These are phyloP conservation scores for Rhynchospora pubera DNA, from an alignment of 176 grass and related monocot genomes.

Conservation along the genomic window DNA sequence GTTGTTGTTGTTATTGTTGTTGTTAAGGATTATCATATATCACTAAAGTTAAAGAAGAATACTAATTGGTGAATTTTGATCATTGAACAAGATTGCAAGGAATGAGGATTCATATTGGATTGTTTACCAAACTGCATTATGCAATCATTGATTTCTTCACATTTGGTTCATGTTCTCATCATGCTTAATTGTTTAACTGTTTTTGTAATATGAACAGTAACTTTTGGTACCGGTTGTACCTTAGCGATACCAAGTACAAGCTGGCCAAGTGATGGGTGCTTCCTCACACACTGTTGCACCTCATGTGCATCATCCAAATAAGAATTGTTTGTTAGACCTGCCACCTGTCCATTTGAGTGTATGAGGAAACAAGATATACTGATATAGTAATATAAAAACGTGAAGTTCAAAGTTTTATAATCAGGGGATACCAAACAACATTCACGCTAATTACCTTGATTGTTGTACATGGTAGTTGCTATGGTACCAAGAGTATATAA, in stretches of 20 bases:
- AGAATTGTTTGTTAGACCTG: conserved; percentile 95
- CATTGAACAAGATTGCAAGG: not conserved
- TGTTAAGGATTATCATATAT: not conserved
- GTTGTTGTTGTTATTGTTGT: too few species aligned
- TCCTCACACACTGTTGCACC: conserved; percentile 71
- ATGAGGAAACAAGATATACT: not conserved
- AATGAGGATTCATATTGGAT: not conserved
- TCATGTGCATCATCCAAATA: conserved; percentile 53
- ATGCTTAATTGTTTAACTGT: not conserved
- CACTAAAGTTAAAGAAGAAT: not conserved
- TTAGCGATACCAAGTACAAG: conserved; percentile 88
- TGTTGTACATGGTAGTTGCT: not conserved
- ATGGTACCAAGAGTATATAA: not conserved
- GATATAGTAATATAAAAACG: not conserved
- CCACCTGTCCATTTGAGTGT: conserved; percentile 40
- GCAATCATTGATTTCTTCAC: not conserved
- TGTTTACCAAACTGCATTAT: not conserved
- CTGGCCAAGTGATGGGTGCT: conserved; percentile 63
- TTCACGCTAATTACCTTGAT: not conserved
- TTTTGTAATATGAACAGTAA: not conserved
- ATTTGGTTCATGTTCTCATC: not conserved
- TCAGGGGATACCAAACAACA: not conserved
- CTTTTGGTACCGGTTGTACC: conserved; percentile 33
- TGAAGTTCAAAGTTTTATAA: not conserved
- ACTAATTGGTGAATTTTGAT: not conserved